A percentile compares a stretch with the other conserved stretches of the same genome.
Evolutionary conservation across 129 eudicot species (phyloP).

Genomic region (Tagetes patula): DNA sequence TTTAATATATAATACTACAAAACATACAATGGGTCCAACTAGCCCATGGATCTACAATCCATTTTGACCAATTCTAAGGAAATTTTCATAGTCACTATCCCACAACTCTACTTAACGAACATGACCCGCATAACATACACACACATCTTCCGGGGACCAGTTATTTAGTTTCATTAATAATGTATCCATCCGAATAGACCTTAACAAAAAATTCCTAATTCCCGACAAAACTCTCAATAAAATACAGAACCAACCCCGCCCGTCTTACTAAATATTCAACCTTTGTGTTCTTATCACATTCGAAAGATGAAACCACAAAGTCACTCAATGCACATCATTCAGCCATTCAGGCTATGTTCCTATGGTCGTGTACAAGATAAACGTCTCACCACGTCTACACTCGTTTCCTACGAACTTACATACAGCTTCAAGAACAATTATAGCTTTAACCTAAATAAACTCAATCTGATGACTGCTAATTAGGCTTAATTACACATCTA

Average conservation of each 20-base stretch:
- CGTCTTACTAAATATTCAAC: not conserved
- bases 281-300: not conserved
- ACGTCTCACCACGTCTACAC: not conserved
- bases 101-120: not conserved
- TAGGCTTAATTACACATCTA: not conserved
- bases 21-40: not conserved
- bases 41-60: constrained; percentile 9
- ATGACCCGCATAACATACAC: constrained; percentile 21
- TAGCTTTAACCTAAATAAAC: not conserved
- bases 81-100: constrained; percentile 13
- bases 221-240: not conserved
- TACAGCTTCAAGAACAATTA: not conserved
- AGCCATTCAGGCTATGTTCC: not conserved
- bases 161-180: not conserved
- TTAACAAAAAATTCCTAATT: not conserved
- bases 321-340: not conserved
- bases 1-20: not conserved
- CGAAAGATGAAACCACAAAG: not conserved
- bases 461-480: not conserved
- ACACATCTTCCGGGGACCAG: constrained; percentile 21
- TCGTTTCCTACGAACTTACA: not conserved
- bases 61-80: not conserved
- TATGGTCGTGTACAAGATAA: not conserved
- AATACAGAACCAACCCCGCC: too few relatives aligned
- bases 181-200: constrained; percentile 11